Conservation (phyloP, 1,284 basidiomycete genomes). For the Heliocybe sulcata region DNA sequence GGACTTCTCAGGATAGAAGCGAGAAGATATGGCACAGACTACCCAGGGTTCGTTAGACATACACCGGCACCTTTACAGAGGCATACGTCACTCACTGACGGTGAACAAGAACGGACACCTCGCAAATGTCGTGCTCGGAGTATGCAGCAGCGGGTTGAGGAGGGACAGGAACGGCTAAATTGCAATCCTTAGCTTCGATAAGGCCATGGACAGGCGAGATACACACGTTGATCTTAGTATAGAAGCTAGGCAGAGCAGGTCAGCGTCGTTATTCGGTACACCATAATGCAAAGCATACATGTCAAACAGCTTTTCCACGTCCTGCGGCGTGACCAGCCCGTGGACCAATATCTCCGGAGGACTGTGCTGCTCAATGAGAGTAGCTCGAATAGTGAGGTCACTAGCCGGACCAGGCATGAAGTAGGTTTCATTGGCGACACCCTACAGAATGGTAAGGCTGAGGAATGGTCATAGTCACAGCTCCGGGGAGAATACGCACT, state of each 20-base stretch:
- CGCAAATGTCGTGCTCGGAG: slow-evolving; percentile 63
- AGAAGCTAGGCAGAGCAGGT: slow-evolving; percentile 40
- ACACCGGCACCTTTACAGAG: slow-evolving; percentile 2
- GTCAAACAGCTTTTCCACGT: slow-evolving; percentile 77
- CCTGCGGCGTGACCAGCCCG: slow-evolving; percentile 71
- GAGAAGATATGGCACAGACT: slow-evolving; percentile 76
- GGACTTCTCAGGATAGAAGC: slow-evolving; percentile 68
- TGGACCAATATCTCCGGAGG: slow-evolving; percentile 81
- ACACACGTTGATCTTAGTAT: slow-evolving; percentile 60
- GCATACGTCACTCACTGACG: slow-evolving; percentile 47
- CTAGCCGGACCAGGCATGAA: slow-evolving; percentile 75
- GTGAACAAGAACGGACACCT: slow-evolving; percentile 80
- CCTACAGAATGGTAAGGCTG: slow-evolving; percentile 22
- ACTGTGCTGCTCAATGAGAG: slow-evolving; percentile 72
- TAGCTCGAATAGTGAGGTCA: slow-evolving; percentile 59
- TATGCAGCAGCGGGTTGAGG: slow-evolving; percentile 69
- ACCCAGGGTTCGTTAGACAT: neutral
- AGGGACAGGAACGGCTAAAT: slow-evolving; percentile 65
- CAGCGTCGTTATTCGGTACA: neutral
- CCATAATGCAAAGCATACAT: slow-evolving; percentile 45
- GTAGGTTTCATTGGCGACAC: slow-evolving; percentile 77
- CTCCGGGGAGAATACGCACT: slow-evolving; percentile 38
- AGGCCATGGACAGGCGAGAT: neutral
- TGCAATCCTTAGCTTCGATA: neutral
- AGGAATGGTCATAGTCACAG: neutral